phyloP scores from a whole-genome alignment of 2,329 filamentous ascomycete genomes.

The Colletotrichum eremochloae region DNA sequence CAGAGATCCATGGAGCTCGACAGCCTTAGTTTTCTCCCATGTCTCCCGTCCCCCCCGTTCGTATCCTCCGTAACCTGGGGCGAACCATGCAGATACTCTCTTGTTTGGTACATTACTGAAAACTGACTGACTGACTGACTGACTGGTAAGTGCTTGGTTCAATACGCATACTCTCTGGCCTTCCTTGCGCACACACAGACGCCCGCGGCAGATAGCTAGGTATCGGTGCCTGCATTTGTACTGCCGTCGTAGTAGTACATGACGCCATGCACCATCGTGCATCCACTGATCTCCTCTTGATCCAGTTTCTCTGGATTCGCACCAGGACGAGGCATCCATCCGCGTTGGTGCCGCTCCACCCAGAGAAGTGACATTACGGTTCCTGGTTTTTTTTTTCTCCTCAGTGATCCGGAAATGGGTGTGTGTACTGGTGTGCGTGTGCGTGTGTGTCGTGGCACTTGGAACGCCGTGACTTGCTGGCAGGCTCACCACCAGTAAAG shows the following conservation, averaged over 20 bases:
- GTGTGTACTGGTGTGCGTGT: no score
- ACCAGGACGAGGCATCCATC: not conserved
- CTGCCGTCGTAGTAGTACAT: slow-evolving; percentile 36
- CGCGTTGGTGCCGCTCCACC: not conserved
- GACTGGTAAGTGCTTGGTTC: no score
- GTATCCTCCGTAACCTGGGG: not conserved
- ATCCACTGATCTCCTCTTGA: slow-evolving; percentile 22
- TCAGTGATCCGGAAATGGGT: not conserved
- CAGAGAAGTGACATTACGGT: not conserved
- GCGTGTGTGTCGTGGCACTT: slow-evolving; percentile 24
- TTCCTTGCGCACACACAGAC: slow-evolving; percentile 17
- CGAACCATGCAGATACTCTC: not conserved
- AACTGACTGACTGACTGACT: no score
- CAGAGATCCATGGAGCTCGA: not conserved
- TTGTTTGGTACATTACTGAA: no score
- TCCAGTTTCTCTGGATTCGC: slow-evolving; percentile 6
- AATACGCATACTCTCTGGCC: slow-evolving; percentile 1
- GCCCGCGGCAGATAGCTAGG: slow-evolving; percentile 12
- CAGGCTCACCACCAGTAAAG: slow-evolving; percentile 23
- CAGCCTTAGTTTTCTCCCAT: slow-evolving; percentile 12
- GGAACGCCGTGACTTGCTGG: slow-evolving; percentile 30
- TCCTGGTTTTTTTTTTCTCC: no score
- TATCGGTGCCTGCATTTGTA: slow-evolving; percentile 39
- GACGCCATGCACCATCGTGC: slow-evolving; percentile 35
- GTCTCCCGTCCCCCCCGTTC: not conserved